These are phyloP conservation scores for Cercophora scortea DNA, from an alignment of 495 filamentous ascomycete genomes.

Conservation along the genomic window DNA sequence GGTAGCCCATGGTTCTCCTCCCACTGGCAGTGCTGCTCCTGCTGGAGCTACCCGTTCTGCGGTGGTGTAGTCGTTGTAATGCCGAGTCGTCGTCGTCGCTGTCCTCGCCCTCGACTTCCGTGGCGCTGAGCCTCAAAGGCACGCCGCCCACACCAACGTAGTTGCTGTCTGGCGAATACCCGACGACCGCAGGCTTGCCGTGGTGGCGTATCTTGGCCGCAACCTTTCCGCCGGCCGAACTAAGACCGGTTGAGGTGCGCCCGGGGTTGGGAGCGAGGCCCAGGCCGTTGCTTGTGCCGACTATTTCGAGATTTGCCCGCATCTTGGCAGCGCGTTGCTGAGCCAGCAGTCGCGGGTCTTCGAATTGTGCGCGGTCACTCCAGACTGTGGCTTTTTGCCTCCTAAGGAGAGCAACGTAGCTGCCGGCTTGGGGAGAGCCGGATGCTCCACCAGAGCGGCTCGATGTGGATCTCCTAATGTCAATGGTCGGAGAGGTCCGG, in stretches of 20 bases:
- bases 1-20: constrained; percentile 49
- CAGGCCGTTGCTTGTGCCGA: constrained; percentile 22
- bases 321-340: constrained; percentile 76
- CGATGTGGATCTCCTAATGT: constrained; percentile 68
- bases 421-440: constrained; percentile 48
- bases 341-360: constrained; percentile 77
- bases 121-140: constrained; percentile 85
- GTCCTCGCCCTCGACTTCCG: constrained; percentile 81
- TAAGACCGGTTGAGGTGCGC: constrained; percentile 52
- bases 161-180: constrained; percentile 65
- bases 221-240: constrained; percentile 41
- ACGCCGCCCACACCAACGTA: constrained; percentile 67
- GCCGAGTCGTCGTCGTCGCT: constrained; percentile 63
- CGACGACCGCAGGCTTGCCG: constrained; percentile 59
- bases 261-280: constrained; percentile 28
- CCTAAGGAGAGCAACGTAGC: constrained; percentile 89
- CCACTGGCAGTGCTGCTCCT: constrained; percentile 69
- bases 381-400: constrained; percentile 97
- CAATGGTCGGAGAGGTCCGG: constrained; percentile 44
- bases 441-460: constrained; percentile 55
- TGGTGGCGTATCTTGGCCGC: constrained; percentile 77
- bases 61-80: constrained; percentile 52
- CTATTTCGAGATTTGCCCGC: constrained; percentile 74
- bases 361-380: constrained; percentile 90
- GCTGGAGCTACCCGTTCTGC: constrained; percentile 65